Evolutionary conservation across 2,329 filamentous ascomycete species (phyloP).

Genomic region (Aspergillus proliferans): DNA sequence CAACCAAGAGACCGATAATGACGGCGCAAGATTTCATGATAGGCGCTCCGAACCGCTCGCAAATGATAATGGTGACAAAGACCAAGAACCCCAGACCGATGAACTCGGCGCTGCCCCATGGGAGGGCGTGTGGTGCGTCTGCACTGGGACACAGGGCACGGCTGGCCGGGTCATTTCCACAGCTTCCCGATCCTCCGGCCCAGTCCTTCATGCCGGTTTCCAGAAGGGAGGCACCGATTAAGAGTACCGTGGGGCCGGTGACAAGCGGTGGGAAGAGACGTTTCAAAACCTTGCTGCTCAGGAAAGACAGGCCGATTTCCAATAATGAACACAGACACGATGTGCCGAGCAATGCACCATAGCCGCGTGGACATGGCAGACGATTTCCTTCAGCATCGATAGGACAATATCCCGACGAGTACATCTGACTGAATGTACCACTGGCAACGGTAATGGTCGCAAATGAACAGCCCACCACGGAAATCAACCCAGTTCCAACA

Average conservation of each 20-base stretch:
- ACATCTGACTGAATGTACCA: conserved; percentile 58
- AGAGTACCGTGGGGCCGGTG: conserved; percentile 60
- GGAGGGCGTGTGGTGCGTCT: conserved; percentile 55
- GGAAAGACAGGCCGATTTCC: conserved; percentile 60
- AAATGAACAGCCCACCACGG: conserved; percentile 63
- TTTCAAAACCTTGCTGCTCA: conserved; percentile 53
- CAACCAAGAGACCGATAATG: conserved; percentile 58
- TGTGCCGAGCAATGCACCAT: conserved; percentile 59
- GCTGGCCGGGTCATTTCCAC: conserved; percentile 35
- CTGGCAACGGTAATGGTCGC: conserved; percentile 60
- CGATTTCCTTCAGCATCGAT: conserved; percentile 49
- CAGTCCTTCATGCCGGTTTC: conserved; percentile 59
- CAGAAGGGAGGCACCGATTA: conserved; percentile 62
- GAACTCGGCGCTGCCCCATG: conserved; percentile 58
- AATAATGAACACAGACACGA: conserved; percentile 44
- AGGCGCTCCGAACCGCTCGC: conserved; percentile 62
- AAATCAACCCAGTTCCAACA: conserved; percentile 60
- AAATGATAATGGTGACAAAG: conserved; percentile 61
- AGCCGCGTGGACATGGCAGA: conserved; percentile 59
- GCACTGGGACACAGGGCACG: conserved; percentile 55
- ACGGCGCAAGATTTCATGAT: conserved; percentile 66
- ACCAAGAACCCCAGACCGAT: conserved; percentile 63
- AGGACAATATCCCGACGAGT: conserved; percentile 58
- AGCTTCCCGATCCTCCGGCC: conserved; percentile 58
- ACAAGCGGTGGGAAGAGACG: conserved; percentile 63